These are phyloP conservation scores for Pseudogymnoascus sp. DNA, from an alignment of 2,329 filamentous ascomycete species.

Conservation along the genomic window DNA sequence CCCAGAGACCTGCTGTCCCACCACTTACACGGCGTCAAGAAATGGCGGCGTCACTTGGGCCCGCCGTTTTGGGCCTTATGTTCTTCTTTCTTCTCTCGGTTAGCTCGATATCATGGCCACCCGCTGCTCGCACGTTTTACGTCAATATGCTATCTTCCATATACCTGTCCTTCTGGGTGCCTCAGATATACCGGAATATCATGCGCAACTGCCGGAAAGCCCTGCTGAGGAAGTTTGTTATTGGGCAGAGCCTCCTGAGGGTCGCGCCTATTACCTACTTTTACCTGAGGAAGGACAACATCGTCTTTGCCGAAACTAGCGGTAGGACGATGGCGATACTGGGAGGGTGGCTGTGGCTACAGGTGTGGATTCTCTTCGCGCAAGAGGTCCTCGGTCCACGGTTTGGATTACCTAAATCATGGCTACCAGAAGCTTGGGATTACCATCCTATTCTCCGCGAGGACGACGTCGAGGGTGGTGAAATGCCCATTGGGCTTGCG, in stretches of 20 bases:
- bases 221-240: constrained; percentile 82
- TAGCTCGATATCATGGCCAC: constrained; percentile 54
- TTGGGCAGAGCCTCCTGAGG: constrained; percentile 74
- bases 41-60: constrained; percentile 49
- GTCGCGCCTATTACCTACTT: constrained; percentile 80
- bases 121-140: constrained; percentile 46
- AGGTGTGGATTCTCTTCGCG: constrained; percentile 67
- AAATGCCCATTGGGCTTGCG: constrained; percentile 69
- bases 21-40: constrained; percentile 19
- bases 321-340: constrained; percentile 55
- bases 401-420: constrained; percentile 69
- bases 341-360: constrained; percentile 77
- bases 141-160: constrained; percentile 58
- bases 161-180: constrained; percentile 86
- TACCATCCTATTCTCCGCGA: constrained; percentile 87
- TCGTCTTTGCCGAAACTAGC: constrained; percentile 70
- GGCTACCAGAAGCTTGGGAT: constrained; percentile 75
- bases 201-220: constrained; percentile 87
- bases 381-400: constrained; percentile 83
- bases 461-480: constrained; percentile 72
- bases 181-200: constrained; percentile 85
- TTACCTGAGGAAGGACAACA: constrained; percentile 68
- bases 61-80: constrained; percentile 49
- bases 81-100: constrained; percentile 51
- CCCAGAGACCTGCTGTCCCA: constrained; percentile 21